A percentile compares a stretch with the other conserved stretches of the same genome.
Conservation (phyloP, 2,329 filamentous ascomycete genomes). For the Fusarium sp. region DNA sequence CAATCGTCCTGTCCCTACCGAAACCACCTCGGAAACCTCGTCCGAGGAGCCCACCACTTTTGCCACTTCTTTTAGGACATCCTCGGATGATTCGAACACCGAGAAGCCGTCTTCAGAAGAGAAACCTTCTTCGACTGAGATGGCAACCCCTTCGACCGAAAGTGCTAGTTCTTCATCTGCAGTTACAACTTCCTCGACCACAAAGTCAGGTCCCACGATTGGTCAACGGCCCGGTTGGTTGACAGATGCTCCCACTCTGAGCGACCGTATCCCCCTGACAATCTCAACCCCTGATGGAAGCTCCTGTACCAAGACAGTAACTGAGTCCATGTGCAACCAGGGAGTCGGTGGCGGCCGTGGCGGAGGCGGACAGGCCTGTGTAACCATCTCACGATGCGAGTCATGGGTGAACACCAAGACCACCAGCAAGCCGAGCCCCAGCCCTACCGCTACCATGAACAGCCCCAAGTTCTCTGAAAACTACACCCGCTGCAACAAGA, state of each 20-base stretch:
- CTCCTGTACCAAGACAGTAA: slow-evolving; percentile 10
- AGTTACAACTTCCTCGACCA: neutral
- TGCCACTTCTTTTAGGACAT: neutral
- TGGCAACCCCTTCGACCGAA: no score
- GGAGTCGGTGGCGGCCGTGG: neutral
- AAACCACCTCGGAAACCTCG: neutral
- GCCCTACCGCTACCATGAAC: neutral
- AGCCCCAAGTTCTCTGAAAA: slow-evolving; percentile 9
- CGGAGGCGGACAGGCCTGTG: neutral
- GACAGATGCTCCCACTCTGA: slow-evolving; percentile 10
- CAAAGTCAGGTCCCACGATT: neutral
- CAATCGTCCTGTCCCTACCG: neutral
- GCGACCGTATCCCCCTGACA: neutral
- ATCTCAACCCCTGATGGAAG: slow-evolving; percentile 9
- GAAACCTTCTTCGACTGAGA: neutral
- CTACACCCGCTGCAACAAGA: slow-evolving; percentile 24
- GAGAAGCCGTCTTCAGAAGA: neutral
- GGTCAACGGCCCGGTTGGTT: neutral
- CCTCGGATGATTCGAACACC: no score
- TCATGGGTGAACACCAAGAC: slow-evolving; percentile 20
- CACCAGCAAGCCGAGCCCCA: neutral
- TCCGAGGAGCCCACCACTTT: slow-evolving; percentile 7
- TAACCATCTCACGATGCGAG: neutral
- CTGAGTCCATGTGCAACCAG: neutral
- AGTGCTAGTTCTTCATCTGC: neutral